These are phyloP conservation scores for Firmiana major DNA, from an alignment of 345 rosid species.

Conservation along the genomic window DNA sequence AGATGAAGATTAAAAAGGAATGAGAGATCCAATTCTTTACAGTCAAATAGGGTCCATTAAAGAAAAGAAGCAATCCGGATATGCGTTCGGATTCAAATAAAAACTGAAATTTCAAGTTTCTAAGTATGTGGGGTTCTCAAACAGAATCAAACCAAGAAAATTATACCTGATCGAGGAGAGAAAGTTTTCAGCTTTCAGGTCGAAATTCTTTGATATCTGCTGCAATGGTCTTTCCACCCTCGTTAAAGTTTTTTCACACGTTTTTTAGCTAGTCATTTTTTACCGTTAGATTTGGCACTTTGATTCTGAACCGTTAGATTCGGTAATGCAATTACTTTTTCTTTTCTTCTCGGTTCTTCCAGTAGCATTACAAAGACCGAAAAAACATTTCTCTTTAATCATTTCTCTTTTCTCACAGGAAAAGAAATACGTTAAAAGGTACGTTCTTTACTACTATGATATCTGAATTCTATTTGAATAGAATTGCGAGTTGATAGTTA, in stretches of 20 bases:
- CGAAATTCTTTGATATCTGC: neutral
- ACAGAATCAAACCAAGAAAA: neutral
- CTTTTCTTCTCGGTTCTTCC: neutral
- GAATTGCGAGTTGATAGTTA: neutral
- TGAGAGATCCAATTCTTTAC: neutral
- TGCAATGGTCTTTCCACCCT: neutral
- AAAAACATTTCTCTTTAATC: neutral
- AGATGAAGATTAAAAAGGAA: neutral
- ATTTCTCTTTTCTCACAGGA: no score
- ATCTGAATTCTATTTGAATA: neutral
- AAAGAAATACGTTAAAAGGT: conserved; percentile 7
- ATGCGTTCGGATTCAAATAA: neutral
- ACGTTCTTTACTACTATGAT: neutral
- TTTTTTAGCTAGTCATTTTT: neutral
- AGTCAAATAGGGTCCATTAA: neutral
- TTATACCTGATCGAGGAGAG: neutral
- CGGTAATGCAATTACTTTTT: neutral
- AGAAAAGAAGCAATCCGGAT: neutral
- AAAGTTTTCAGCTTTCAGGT: neutral
- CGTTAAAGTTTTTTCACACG: neutral
- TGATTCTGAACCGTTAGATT: conserved; percentile 1
- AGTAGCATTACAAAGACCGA: neutral
- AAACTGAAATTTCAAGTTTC: neutral
- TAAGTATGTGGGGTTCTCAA: neutral
- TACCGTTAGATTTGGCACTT: conserved; percentile 1